These are phyloP conservation scores for Rhodomyrtus tomentosa DNA, from an alignment of 345 rosid species.

Conservation along the genomic window DNA sequence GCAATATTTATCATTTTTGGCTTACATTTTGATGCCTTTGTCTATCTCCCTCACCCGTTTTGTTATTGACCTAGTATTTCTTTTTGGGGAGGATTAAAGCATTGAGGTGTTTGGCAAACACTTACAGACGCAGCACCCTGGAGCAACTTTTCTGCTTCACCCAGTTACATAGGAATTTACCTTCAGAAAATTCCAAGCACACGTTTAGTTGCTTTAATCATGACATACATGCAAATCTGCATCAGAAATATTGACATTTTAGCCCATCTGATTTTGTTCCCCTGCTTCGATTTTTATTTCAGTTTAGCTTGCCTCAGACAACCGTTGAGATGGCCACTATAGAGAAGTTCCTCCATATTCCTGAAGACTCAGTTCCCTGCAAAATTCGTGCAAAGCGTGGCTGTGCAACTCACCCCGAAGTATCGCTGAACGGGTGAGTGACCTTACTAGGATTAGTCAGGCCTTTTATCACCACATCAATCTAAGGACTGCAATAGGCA, in stretches of 20 bases:
- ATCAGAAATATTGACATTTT: not conserved
- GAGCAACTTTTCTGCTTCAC: not conserved
- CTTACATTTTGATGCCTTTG: not conserved
- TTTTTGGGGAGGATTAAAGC: not conserved
- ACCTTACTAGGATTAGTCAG: not conserved
- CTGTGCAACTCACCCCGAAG: constrained; percentile 91
- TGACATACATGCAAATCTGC: not conserved
- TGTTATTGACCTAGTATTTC: not conserved
- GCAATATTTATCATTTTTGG: not conserved
- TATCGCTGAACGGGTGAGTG: constrained; percentile 92
- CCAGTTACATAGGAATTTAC: not conserved
- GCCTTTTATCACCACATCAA: not conserved
- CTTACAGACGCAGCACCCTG: not conserved
- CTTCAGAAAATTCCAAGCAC: not conserved
- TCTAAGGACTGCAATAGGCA: not conserved
- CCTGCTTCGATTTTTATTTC: constrained; percentile 13
- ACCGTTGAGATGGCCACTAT: constrained; percentile 71
- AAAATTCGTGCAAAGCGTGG: constrained; percentile 93
- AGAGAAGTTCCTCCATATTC: constrained; percentile 66
- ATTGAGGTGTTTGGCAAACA: not conserved
- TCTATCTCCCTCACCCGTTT: not conserved
- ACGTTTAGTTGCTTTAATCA: not conserved
- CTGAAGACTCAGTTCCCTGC: constrained; percentile 92
- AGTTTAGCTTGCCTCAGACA: constrained; percentile 89
- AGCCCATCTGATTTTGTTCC: not conserved